phyloP scores from a whole-genome alignment of 2,329 filamentous ascomycete species.

The Fusarium newnesense region DNA sequence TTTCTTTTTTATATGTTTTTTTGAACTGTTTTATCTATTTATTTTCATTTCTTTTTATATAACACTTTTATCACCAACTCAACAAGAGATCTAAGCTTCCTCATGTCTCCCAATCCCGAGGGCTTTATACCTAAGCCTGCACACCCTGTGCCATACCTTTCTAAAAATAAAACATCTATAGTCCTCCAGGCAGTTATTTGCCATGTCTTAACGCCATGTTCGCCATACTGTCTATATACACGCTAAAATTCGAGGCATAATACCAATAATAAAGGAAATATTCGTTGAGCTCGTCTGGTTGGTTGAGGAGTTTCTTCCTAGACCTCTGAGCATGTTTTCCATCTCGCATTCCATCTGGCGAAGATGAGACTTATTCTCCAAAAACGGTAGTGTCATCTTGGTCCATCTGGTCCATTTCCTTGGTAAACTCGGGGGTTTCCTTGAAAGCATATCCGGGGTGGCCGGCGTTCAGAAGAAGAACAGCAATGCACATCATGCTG shows the following conservation, averaged over 20 bases:
- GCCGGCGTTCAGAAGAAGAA: constrained; percentile 36
- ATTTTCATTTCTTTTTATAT: neutral
- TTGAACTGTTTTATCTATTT: neutral
- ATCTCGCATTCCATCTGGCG: neutral
- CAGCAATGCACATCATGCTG: constrained; percentile 39
- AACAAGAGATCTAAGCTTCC: neutral
- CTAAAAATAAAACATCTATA: neutral
- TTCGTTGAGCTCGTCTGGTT: neutral
- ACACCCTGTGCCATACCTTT: neutral
- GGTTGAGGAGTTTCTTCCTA: neutral
- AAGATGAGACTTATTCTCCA: neutral
- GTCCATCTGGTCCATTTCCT: constrained; percentile 11
- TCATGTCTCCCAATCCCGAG: neutral
- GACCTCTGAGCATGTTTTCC: neutral
- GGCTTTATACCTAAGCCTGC: neutral
- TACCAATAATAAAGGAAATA: neutral
- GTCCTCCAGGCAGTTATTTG: neutral
- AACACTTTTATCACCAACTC: neutral
- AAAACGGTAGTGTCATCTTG: neutral
- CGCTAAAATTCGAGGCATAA: neutral
- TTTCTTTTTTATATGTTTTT: neutral
- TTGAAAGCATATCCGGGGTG: constrained; percentile 36
- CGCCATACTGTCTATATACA: constrained; percentile 8
- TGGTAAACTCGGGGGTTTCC: neutral
- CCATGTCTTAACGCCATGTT: constrained; percentile 13